phyloP scores from a whole-genome alignment of 352 stramenopile species.

The Phytophthora aleatoria region DNA sequence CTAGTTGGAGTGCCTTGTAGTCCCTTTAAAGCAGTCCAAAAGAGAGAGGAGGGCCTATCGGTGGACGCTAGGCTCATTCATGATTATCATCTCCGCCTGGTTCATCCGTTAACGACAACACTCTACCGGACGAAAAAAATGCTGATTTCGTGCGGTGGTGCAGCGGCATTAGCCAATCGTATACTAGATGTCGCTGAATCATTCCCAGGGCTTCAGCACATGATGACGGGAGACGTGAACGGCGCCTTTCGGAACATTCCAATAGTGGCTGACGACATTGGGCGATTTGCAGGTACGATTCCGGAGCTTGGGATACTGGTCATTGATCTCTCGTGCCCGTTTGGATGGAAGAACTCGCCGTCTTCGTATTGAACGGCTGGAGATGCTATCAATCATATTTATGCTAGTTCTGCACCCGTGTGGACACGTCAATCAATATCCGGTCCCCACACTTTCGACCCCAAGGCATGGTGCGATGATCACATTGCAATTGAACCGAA shows the following conservation, averaged over 20 bases:
- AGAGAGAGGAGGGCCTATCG: neutral
- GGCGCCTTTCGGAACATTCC: accelerated
- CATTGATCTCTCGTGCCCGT: constrained; percentile 13
- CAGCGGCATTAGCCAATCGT: neutral
- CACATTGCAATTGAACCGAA: constrained; percentile 26
- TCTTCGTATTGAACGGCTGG: constrained; percentile 9
- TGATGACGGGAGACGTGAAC: constrained; percentile 11
- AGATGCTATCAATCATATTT: constrained; percentile 5
- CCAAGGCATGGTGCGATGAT: constrained; percentile 23
- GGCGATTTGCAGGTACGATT: neutral
- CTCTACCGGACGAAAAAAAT: neutral
- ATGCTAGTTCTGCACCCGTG: neutral
- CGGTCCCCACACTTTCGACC: neutral
- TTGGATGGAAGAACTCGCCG: constrained; percentile 13
- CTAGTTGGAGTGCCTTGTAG: constrained; percentile 11
- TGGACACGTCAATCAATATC: neutral
- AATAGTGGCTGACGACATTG: too few species aligned
- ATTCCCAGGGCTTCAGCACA: neutral
- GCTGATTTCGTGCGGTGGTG: constrained; percentile 1
- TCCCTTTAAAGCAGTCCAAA: constrained; percentile 16
- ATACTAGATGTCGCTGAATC: neutral
- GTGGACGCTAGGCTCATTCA: constrained; percentile 15
- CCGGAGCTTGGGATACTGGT: constrained; percentile 4
- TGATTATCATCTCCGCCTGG: neutral
- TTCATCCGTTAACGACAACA: constrained; percentile 18